Base-by-base conservation (phyloP, 306 rosid species). In the Adenanthera pavonina region DNA sequence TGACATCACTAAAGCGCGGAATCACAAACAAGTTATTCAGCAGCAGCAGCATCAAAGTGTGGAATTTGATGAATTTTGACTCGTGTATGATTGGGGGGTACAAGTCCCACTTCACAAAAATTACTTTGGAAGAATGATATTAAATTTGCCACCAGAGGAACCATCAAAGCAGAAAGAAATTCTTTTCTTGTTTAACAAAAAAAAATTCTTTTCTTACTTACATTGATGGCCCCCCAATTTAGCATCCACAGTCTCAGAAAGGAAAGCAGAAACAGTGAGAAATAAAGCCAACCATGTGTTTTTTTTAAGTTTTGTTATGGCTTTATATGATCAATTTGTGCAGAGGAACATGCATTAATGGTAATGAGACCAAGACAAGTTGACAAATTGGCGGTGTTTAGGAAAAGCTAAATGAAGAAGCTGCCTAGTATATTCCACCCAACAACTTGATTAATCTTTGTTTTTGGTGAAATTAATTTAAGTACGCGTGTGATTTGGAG, bases 1-100 rank as follows among this genome's bases (percentile, higher is more conserved):
- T 91, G 97, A 91, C 93, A 82, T 16, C 98, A 94, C 96, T 88
- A 33, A 33, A 62, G 67, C 62, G 8, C 44, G 70, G 72, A 81
- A 81, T 74, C 76, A 78, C 57, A 83, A 77, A 61, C 16, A 76
- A 57, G 8, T 64, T 53, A 48, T 34, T 67, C 76, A 77, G 49
- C 48, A 35, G 78, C 78, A 79, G 78, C 57, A 56, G n/a, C 36
- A 25, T 25, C 30, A 25, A 25, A 25, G 48, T 76, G 49, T 53
- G 75, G 85, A 84, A 78, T 84, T 84, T 60, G 69, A 62, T 84
- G 25, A 66, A 67, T 67, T 36, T 64, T 89, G 94, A 88, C 90
- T 74, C 38, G 25, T 59, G 7, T 76, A 57, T 82, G 66, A 88
- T 89, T 86, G 91, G 93, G 80, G 73, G 76, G 83, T 60, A 62